Evolutionary conservation across 2,329 filamentous ascomycete species (phyloP), one percentile per base, ranked within the genome.

Genomic region (Hypoxylon sp.): DNA sequence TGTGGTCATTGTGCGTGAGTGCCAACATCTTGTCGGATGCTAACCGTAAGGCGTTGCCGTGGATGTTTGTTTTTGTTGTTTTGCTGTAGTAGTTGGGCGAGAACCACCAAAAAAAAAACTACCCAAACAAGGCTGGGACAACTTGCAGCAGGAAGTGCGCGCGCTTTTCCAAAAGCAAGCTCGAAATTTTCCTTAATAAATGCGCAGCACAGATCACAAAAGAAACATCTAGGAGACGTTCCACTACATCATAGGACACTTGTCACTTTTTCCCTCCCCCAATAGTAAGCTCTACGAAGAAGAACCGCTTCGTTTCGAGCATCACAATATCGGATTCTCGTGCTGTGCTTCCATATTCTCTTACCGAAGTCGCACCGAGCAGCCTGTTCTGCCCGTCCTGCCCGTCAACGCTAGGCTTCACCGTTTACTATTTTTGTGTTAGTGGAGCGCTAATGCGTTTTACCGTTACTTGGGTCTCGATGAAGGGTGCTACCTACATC

Each of bases 1-100:
- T 80, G 63, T 81, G 75, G 3, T 67, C 73, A 50, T 76, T 71
- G 42, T 78, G 73, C 10, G 76, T 76, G 27, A 79, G 68, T 10
- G 77, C 76, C 67, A 79, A 68, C 76, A 78, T 78, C 29, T 60
- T 75, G 71, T 51, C 17, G 24, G 44, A 42, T 27, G 46, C 13
- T 15, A 11, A 29, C 47, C 15, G 7, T 19, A n/a, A 7, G 42
- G 19, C 11, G n/a, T 17, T 17, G 19, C n/a, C 15, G 47, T 10
- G 11, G 35, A 31, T 51, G 32, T 42, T 58, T 58, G 10, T 46
- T 52, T 65, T 51, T 54, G 27, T 21, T 62, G 46, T 37, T 54
- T 31, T 29, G 6, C 10, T 50, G n/a, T 59, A 19, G 17, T 21
- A 32, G 50, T 59, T 59, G 37, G 39, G 11, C 17, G 31, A 39